Evolutionary conservation across 495 filamentous ascomycete genomes (phyloP).

Genomic region (Penicillium bovifimosum): DNA sequence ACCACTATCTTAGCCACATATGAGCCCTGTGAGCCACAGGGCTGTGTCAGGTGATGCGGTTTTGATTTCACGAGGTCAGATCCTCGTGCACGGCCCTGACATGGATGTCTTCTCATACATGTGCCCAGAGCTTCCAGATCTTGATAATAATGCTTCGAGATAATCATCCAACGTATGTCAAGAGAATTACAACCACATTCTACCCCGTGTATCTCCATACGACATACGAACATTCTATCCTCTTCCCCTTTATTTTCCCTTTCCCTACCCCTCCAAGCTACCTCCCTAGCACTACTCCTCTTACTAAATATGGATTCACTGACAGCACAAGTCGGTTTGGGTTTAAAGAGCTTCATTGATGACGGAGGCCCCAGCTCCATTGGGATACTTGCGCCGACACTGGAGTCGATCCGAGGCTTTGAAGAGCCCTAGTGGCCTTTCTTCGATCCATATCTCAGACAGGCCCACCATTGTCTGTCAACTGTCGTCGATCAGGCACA

Average conservation of each 20-base stretch:
- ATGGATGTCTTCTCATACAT: not conserved
- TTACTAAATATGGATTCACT: not conserved
- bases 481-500: conserved; percentile 25
- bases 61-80: conserved; percentile 16
- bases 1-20: too few species aligned
- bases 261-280: too few species aligned
- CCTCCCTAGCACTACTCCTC: too few species aligned
- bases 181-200: not conserved
- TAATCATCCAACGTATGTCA: not conserved
- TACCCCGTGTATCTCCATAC: not conserved
- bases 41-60: not conserved
- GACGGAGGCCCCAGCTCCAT: conserved; percentile 1
- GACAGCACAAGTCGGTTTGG: not conserved
- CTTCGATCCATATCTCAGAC: conserved; percentile 2
- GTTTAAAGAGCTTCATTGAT: not conserved
- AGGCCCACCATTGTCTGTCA: conserved; percentile 17
- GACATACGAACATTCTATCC: not conserved
- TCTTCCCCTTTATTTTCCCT: not conserved
- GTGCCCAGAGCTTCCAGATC: not conserved
- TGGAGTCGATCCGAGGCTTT: conserved; percentile 9
- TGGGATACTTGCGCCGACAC: conserved; percentile 1
- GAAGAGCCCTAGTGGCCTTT: not conserved
- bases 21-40: too few species aligned
- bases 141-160: not conserved
- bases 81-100: conserved; percentile 7